phyloP scores from a whole-genome alignment of 495 filamentous ascomycete species.

The Penicillium ochrochloron region DNA sequence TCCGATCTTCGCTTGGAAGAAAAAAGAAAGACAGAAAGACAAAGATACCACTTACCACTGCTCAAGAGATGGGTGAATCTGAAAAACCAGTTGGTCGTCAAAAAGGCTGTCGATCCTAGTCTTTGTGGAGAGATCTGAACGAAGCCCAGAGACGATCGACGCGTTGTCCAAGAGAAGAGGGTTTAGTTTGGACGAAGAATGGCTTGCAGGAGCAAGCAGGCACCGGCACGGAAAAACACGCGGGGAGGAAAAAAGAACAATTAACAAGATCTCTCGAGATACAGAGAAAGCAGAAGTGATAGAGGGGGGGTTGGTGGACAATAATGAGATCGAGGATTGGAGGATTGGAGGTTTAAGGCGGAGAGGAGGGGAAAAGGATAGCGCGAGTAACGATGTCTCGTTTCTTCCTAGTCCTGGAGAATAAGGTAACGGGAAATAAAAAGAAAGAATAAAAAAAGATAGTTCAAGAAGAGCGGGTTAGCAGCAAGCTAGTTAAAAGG shows the following conservation, averaged over 20 bases:
- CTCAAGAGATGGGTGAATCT: background rate
- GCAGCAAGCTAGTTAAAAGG: conserved; percentile 15
- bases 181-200: conserved; percentile 55
- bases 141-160: conserved; percentile 29
- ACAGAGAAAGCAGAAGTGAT: background rate
- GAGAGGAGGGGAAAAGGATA: conserved; percentile 22
- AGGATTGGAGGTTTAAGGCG: conserved; percentile 14
- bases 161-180: conserved; percentile 45
- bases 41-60: background rate
- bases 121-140: conserved; percentile 25
- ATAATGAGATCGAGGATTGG: background rate
- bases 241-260: conserved; percentile 5
- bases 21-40: conserved; percentile 4
- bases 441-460: conserved; percentile 22
- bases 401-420: conserved; percentile 19
- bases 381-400: background rate
- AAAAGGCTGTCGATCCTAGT: conserved; percentile 13
- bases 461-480: background rate
- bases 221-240: conserved; percentile 21
- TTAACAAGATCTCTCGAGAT: background rate
- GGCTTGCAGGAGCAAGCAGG: conserved; percentile 50
- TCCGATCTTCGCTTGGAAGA: background rate
- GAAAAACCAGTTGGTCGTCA: background rate
- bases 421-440: conserved; percentile 32
- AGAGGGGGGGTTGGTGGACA: background rate